phyloP scores from a whole-genome alignment of 345 rosid genomes.

The Carallia pectinifolia region DNA sequence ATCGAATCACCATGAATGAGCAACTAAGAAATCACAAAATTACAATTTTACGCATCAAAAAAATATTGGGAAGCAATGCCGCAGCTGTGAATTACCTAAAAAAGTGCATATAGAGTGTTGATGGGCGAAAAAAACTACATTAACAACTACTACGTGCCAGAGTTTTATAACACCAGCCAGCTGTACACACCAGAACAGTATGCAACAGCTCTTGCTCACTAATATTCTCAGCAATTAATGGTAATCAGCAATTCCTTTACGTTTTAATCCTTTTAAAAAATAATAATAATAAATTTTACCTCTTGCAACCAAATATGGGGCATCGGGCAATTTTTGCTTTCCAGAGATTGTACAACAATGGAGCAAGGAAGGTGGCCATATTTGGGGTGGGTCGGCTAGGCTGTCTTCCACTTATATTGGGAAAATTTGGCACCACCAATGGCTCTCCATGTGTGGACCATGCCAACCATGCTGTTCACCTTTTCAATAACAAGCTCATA shows the following conservation, averaged over 20 bases:
- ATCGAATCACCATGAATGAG: not conserved
- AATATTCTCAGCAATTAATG: slow-evolving; percentile 16
- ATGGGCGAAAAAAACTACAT: slow-evolving; percentile 18
- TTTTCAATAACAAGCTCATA: slow-evolving; percentile 28
- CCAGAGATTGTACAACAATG: slow-evolving; percentile 24
- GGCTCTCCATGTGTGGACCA: slow-evolving; percentile 26
- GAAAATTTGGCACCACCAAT: slow-evolving; percentile 13
- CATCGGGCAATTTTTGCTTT: no score
- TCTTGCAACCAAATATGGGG: no score
- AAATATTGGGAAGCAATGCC: not conserved
- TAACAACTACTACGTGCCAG: slow-evolving; percentile 16
- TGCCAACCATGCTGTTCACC: slow-evolving; percentile 23
- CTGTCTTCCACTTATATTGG: slow-evolving; percentile 23
- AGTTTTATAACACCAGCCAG: not conserved
- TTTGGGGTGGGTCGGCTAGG: slow-evolving; percentile 33
- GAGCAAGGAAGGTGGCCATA: slow-evolving; percentile 36
- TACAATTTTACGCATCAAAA: not conserved
- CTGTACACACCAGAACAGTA: slow-evolving; percentile 23
- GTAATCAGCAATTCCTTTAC: slow-evolving; percentile 9
- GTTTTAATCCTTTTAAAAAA: not conserved
- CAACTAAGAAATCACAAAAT: slow-evolving; percentile 3
- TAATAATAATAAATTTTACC: no score
- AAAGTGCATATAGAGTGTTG: slow-evolving; percentile 25
- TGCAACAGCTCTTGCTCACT: slow-evolving; percentile 24
- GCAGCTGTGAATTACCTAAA: slow-evolving; percentile 15